A percentile compares a stretch with the other conserved stretches of the same genome.
Evolutionary conservation across 1,139 yeast genomes (phyloP).

Genomic region (Williopsis jadinii): DNA sequence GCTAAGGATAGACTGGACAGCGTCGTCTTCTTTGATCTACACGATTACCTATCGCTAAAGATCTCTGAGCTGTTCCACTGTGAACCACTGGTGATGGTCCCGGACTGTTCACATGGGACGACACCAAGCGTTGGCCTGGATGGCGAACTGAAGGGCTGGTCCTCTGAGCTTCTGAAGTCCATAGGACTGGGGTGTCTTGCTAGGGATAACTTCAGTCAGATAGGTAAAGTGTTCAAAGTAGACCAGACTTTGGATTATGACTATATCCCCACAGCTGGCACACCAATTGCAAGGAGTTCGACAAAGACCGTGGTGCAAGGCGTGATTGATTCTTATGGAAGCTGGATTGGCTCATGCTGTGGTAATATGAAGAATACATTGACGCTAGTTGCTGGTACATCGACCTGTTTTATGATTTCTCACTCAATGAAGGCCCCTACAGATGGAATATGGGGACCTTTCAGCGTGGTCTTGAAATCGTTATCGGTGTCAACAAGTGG

Average conservation of each 20-base stretch:
- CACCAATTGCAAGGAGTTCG: constrained; percentile 10
- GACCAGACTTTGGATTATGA: background rate
- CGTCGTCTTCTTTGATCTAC: constrained; percentile 42
- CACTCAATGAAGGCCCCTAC: constrained; percentile 19
- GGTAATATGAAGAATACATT: constrained; percentile 22
- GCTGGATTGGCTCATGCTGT: constrained; percentile 37
- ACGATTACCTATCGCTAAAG: constrained; percentile 40
- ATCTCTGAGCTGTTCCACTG: constrained; percentile 18
- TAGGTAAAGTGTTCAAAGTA: constrained; percentile 18
- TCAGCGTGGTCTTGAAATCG: constrained; percentile 25
- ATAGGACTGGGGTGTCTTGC: constrained; percentile 19
- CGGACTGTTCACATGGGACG: constrained; percentile 5
- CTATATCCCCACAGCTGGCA: constrained; percentile 23
- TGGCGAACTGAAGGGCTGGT: constrained; percentile 54
- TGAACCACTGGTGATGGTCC: background rate
- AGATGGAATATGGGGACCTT: constrained; percentile 56
- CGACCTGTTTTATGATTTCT: constrained; percentile 45
- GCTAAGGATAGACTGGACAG: constrained; percentile 15
- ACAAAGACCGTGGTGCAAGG: constrained; percentile 34
- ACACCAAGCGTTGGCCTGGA: constrained; percentile 32
- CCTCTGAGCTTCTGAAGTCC: constrained; percentile 21
- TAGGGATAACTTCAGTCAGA: constrained; percentile 11
- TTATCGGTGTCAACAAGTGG: constrained; percentile 43
- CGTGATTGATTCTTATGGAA: constrained; percentile 52
- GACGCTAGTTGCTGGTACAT: constrained; percentile 54